Evolutionary conservation across 1,284 basidiomycete species (phyloP).

Genomic region (Malassezia japonica): DNA sequence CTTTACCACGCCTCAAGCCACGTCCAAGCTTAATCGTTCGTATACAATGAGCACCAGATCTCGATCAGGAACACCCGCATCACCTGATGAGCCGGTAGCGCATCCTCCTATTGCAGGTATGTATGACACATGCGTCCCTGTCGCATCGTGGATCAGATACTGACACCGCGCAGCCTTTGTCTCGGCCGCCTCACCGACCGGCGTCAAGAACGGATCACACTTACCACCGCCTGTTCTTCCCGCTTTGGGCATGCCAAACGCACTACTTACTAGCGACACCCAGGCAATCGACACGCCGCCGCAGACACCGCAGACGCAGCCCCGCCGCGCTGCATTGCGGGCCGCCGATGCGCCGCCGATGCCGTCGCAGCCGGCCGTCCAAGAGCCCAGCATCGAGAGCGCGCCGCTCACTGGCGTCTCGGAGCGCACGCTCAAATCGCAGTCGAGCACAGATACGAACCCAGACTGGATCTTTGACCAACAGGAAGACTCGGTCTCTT

Average conservation of each 20-base stretch:
- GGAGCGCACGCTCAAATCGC: slow-evolving; percentile 2
- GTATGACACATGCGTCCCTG: background rate
- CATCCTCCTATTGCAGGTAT: too few relatives aligned
- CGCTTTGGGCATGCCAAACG: background rate
- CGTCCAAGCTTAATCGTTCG: background rate
- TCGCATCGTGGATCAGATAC: background rate
- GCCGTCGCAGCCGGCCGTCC: background rate
- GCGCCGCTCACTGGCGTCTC: slow-evolving; percentile 1
- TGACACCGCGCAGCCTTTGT: background rate
- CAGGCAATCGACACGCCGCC: background rate
- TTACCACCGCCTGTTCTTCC: background rate
- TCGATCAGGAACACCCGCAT: too few relatives aligned
- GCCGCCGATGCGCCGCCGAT: too few relatives aligned
- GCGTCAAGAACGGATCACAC: too few relatives aligned
- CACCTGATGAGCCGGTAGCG: too few relatives aligned
- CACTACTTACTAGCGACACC: background rate
- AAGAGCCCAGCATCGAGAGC: background rate
- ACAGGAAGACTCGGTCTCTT: background rate
- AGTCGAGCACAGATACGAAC: slow-evolving; percentile 2
- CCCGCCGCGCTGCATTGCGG: background rate
- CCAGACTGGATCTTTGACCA: slow-evolving; percentile 2
- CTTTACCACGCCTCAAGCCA: background rate
- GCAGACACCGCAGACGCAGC: background rate
- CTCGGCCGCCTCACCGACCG: background rate
- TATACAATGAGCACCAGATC: background rate